Base-by-base conservation (phyloP, 306 rosid genomes). In the Vigna trinervia region DNA sequence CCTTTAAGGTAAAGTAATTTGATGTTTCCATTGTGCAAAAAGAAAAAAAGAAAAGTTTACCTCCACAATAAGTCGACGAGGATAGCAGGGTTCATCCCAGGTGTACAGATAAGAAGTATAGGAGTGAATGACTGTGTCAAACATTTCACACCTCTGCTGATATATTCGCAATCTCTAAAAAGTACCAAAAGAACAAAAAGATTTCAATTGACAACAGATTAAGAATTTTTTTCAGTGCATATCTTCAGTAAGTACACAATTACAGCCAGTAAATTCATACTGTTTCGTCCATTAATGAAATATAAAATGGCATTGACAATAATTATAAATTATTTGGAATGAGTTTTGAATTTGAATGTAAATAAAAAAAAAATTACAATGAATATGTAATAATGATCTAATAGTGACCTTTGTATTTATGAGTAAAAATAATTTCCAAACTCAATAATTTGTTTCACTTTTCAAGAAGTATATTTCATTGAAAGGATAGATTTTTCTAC, bases 41-140 rank as follows among this genome's bases (percentile, higher is more conserved):
- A 3, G 12, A 11, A 51, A 66, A 79, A 64, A 39, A 4, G 0
- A 9, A 41, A 28, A 3, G 15, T 62, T 50, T 86, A 94, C 98
- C 98, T 92, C 98, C 60, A 94, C 85, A 66, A 81, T 81, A 56
- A 94, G 93, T 72, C 98, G 97, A 81, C 83, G 98, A 57, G 98
- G 95, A 80, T 84, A 89, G 86, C 90, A 90, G 61, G 97, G 98
- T 81, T 94, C 98, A 74, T 94, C 98, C 98, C 98, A 94, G 54
- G 97, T 88, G 86, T 94, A 94, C 69, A 84, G 86, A 80, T 85
- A 83, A 77, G 97, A 94, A 56, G 90, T 73, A 70, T 94, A 94
- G 34, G 93, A 77, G 75, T 94, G 91, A 73, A 94, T 83, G 22
- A 79, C 84, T n/a, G 96, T 85, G 64, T 94, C 98, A 83, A 89